phyloP scores from a whole-genome alignment of 129 eudicot genomes.

The Sambucus nigra region DNA sequence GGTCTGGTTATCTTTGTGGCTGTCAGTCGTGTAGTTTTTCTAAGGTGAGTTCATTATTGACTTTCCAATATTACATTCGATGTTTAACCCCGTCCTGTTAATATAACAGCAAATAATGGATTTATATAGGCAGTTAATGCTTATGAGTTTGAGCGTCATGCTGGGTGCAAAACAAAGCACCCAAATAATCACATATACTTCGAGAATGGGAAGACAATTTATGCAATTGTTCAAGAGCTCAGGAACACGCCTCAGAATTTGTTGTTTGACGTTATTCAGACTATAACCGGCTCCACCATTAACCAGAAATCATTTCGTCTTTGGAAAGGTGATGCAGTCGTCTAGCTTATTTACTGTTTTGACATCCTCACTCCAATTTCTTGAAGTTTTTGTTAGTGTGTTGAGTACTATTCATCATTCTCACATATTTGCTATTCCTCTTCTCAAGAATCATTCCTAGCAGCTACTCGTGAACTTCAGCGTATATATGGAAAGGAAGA shows the following conservation, averaged over 20 bases:
- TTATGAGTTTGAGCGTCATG: slow-evolving; percentile 65
- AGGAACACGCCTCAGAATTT: slow-evolving; percentile 50
- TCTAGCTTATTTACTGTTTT: background rate
- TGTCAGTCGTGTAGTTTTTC: slow-evolving; percentile 46
- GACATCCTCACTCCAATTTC: background rate
- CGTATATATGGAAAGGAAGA: slow-evolving; percentile 53
- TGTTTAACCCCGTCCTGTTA: slow-evolving; percentile 2
- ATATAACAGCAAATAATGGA: slow-evolving; percentile 15
- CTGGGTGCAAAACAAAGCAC: slow-evolving; percentile 63
- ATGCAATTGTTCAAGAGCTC: slow-evolving; percentile 62
- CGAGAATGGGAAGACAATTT: slow-evolving; percentile 58
- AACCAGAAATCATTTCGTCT: slow-evolving; percentile 50
- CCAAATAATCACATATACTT: slow-evolving; percentile 69
- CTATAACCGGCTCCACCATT: slow-evolving; percentile 59
- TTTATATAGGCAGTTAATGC: slow-evolving; percentile 49
- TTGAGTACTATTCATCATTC: slow-evolving; percentile 7
- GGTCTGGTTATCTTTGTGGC: slow-evolving; percentile 54
- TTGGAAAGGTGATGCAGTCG: slow-evolving; percentile 45
- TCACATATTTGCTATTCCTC: background rate
- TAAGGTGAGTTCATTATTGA: slow-evolving; percentile 31
- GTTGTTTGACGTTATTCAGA: slow-evolving; percentile 56
- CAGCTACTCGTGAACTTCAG: slow-evolving; percentile 63
- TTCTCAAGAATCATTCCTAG: slow-evolving; percentile 47
- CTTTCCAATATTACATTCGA: background rate
- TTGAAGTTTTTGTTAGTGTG: background rate